Evolutionary conservation across 1,284 basidiomycete genomes (phyloP).

Genomic region (Malassezia globosa): DNA sequence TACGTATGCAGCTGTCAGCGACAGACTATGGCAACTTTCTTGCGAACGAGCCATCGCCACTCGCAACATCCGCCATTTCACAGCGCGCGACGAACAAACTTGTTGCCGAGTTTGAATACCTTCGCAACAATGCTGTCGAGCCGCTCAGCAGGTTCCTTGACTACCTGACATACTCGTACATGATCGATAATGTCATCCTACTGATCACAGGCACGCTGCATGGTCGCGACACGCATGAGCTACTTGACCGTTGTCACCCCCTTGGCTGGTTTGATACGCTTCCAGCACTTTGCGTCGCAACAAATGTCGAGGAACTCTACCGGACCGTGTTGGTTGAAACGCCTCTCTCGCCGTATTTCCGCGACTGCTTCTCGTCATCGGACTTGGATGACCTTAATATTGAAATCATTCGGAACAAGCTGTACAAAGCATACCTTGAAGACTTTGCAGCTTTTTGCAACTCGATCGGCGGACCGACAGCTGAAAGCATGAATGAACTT

Average conservation of each 20-base stretch:
- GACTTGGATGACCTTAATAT: slow-evolving; percentile 99
- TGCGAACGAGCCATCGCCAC: slow-evolving; percentile 86
- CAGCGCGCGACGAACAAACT: slow-evolving; percentile 90
- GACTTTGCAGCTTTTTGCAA: slow-evolving; percentile 82
- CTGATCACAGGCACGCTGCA: slow-evolving; percentile 95
- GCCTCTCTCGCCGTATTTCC: slow-evolving; percentile 92
- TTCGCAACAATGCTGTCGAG: slow-evolving; percentile 78
- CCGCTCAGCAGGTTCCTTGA: slow-evolving; percentile 87
- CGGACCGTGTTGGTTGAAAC: slow-evolving; percentile 95
- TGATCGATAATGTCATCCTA: slow-evolving; percentile 99
- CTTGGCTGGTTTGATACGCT: slow-evolving; percentile 95
- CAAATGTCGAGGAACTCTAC: slow-evolving; percentile 97
- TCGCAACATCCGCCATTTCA: slow-evolving; percentile 85
- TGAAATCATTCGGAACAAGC: slow-evolving; percentile 98
- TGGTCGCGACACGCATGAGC: slow-evolving; percentile 91
- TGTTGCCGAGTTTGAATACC: slow-evolving; percentile 92
- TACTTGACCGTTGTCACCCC: slow-evolving; percentile 91
- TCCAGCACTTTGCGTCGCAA: slow-evolving; percentile 96
- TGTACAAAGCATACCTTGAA: slow-evolving; percentile 98
- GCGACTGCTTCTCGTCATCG: slow-evolving; percentile 81
- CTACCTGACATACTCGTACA: slow-evolving; percentile 98
- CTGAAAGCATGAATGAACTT: slow-evolving; percentile 53
- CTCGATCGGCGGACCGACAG: slow-evolving; percentile 56
- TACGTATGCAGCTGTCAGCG: slow-evolving; percentile 63
- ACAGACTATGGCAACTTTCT: slow-evolving; percentile 99